Base-by-base conservation (phyloP, 208 protist species). In the Trypanosoma conorhini region DNA sequence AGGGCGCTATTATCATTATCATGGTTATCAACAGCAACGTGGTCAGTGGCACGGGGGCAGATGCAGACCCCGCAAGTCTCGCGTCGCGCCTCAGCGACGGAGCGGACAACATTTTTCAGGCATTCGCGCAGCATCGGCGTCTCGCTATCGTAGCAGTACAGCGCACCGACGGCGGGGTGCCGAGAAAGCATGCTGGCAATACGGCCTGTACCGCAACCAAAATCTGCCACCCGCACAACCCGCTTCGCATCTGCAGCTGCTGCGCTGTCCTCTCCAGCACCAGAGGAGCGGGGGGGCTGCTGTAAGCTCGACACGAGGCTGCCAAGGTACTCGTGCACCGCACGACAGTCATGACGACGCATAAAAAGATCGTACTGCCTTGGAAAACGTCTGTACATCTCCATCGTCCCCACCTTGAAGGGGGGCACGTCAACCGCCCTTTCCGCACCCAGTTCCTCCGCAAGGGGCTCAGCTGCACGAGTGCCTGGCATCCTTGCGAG, bases 171-270 rank as follows among this genome's bases (percentile, higher is more conserved):
- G 4, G 85, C 70, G 5, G 65, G 59, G 65, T 91, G 82, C 55
- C 70, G 75, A n/a, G 48, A 71, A 5, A 89, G 42, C 76, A 93
- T 91, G 40, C 54, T 54, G 60, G 74, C 82, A 24, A 95, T 87
- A 19, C 90, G 85, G 4, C 90, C 90, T 0, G 90, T 95, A 19
- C 90, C 90, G 66, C 90, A 95, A 28, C 90, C 90, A 60, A 95
- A 80, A 63, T 95, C 90, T 8, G 77, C 80, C 10, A 95, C 87
- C 10, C 70, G 78, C 35, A 74, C 9, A 19, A 44, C 2, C 17
- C 30, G 10, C 22, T 15, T 33, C 50, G 24, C 59, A 30, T 31
- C 44, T 12, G 26, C 24, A 35, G 24, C 31, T 24, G 31, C 9
- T 44, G 21, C 9, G 21, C 26, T 15, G 1, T 57, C 15, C 19